Base-by-base conservation (phyloP, 257 asterid genomes). In the Marsdenia floribunda region DNA sequence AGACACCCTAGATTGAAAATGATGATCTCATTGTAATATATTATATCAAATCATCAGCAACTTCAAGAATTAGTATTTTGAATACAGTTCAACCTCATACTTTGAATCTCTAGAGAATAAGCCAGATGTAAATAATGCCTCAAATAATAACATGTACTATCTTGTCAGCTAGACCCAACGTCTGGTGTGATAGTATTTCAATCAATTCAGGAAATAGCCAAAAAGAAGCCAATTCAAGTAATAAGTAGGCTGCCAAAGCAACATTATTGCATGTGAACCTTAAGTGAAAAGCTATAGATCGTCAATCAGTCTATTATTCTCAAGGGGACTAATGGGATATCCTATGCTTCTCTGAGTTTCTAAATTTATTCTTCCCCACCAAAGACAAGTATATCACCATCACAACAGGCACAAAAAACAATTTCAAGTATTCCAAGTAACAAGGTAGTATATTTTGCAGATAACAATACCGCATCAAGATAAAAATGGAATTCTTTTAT, bases 401-500 rank as follows among this genome's bases (percentile, higher is more conserved):
- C 26, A 21, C 60, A 55, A 55, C 33, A 9, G 5, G 71, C 53
- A 9, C 12, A n/a, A 44, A 3, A 44, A 54, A 18, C 26, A 50
- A 14, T 44, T 55, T 66, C 46, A 68, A 44, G 16, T 38, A 14
- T 22, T 24, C 40, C n/a, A 22, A 37, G 40, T 4, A 10, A 22
- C 66, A 75, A 6, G 21, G 14, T n/a, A 35, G 49, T 18, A 33
- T 9, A 19, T 49, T 50, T 13, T 8, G 19, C 19, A 55, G 7
- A 2, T 5, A 72, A 73, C 13, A 19, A 61, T 47, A 79, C 82
- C 59, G 4, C 59, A 54, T 74, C 79, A 35, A 79, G 61, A 52
- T 70, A 71, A 53, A 69, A 57, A 14, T 68, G 82, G 46, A 79
- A 70, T 68, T 69, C 72, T 68, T 79, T 21, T 76, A 74, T 74